These are phyloP conservation scores for Fraxinus pennsylvanica DNA, from an alignment of 257 asterid genomes.

Conservation along the genomic window DNA sequence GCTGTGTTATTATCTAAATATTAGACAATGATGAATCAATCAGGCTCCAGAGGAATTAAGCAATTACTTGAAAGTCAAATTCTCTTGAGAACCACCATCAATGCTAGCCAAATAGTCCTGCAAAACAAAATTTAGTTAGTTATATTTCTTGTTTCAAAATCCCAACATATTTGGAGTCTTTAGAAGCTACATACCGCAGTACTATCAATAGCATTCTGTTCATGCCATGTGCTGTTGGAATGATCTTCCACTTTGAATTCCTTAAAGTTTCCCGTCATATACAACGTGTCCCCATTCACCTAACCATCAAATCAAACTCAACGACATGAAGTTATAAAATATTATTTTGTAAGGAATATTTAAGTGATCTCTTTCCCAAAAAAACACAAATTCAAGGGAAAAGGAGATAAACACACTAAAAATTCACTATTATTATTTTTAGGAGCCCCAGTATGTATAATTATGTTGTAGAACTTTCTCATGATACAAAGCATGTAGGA, in stretches of 20 bases:
- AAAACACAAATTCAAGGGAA: neutral
- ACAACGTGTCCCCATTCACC: slow-evolving; percentile 93
- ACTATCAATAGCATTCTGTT: slow-evolving; percentile 66
- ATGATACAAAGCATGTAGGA: neutral
- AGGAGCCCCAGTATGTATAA: too few species aligned
- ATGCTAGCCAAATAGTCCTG: slow-evolving; percentile 82
- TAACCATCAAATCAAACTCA: slow-evolving; percentile 31
- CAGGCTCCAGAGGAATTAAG: slow-evolving; percentile 16
- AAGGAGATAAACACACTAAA: neutral
- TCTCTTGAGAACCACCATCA: slow-evolving; percentile 46
- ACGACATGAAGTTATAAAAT: neutral
- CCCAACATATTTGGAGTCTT: slow-evolving; percentile 16
- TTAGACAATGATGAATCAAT: neutral
- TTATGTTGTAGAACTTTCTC: neutral
- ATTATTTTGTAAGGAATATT: neutral
- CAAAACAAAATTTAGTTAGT: slow-evolving; percentile 17
- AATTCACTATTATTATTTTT: neutral
- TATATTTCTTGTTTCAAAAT: neutral
- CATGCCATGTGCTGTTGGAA: slow-evolving; percentile 73
- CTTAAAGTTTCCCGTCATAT: slow-evolving; percentile 81
- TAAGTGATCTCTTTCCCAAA: neutral
- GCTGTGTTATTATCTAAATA: neutral
- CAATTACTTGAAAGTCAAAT: slow-evolving; percentile 68
- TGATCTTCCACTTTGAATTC: slow-evolving; percentile 77
- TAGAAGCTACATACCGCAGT: slow-evolving; percentile 70